Base-by-base conservation (phyloP, 768 basidiomycete species). In the Boletus pseudopeckii region DNA sequence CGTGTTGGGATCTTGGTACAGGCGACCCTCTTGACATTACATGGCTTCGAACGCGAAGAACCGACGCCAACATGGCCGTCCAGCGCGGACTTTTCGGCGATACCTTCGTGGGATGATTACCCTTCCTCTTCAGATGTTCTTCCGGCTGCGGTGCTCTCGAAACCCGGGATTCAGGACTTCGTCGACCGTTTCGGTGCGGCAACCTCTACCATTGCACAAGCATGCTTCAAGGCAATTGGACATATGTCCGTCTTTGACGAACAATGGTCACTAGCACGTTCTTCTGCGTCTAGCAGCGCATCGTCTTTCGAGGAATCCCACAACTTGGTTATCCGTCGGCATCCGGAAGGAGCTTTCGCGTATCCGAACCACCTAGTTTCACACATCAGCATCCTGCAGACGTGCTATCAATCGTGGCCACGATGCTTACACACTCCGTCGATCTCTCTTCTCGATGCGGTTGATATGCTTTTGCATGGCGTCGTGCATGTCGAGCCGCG, bases 201-300 rank as follows among this genome's bases (percentile, higher is more conserved):
- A 2, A 71, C 92, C 2, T 79, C 77, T 13, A 71, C 72, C 38
- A 77, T 94, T 42, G 80, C 85, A 0, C 72, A 72, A 5, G 60
- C 80, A 7, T 90, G 85, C 62, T 80, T 80, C 62, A 81, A 83
- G 51, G 67, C 78, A 5, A 81, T 91, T 7, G 89, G 88, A 2
- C 72, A 76, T 36, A 89, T 95, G 85, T 84, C 86, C 15, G 75
- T 95, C 30, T 85, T 92, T 52, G 93, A 97, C 53, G 88, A 94
- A 8, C 87, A 91, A 60, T 92, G 87, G 86, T 79, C 82, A 0
- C 75, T 80, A 48, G 75, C 81, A 18, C 82, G 84, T 43, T 70
- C 85, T 45, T 61, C 65, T 37, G 42, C 53, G 3, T 52, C 61
- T 18, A 50, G 60, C 9, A 67, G 44, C 5, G 80, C 77, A 57